Percentiles rank a stretch among this genome's conserved stretches.
These are phyloP conservation scores for Ogataea pignaliae DNA, from an alignment of 805 yeast genomes.

Conservation along the genomic window DNA sequence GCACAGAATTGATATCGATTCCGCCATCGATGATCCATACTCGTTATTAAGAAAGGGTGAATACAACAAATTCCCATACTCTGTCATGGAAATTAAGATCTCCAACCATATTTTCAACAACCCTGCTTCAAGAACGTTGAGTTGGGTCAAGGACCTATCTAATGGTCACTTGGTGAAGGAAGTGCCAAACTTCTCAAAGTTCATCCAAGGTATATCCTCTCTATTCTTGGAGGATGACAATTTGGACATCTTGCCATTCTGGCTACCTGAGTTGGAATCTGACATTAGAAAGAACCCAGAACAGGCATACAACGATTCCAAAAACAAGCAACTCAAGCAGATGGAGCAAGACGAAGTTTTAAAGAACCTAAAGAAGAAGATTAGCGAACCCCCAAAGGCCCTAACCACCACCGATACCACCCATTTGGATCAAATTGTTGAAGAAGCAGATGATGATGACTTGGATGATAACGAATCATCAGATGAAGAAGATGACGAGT, in stretches of 20 bases:
- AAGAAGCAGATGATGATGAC: constrained; percentile 27
- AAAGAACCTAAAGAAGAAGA: constrained; percentile 38
- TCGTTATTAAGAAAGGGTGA: constrained; percentile 82
- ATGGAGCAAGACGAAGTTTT: constrained; percentile 34
- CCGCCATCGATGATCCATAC: constrained; percentile 63
- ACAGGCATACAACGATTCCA: constrained; percentile 68
- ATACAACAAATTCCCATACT: constrained; percentile 73
- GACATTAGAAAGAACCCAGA: constrained; percentile 77
- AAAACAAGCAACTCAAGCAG: constrained; percentile 46
- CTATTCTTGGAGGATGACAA: constrained; percentile 87
- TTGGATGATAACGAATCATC: constrained; percentile 46
- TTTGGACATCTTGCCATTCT: constrained; percentile 85
- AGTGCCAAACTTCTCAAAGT: constrained; percentile 90
- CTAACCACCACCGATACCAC: constrained; percentile 19
- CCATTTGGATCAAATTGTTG: constrained; percentile 30
- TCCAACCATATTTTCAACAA: constrained; percentile 42
- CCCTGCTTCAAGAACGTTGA: constrained; percentile 40
- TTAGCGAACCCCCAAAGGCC: constrained; percentile 36
- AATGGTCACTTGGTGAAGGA: constrained; percentile 83
- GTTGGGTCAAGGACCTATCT: constrained; percentile 86
- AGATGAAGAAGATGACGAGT: constrained; percentile 55
- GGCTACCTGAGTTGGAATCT: constrained; percentile 86
- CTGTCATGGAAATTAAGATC: constrained; percentile 80
- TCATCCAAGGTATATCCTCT: constrained; percentile 87
- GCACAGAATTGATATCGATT: constrained; percentile 92